Percentiles rank a stretch among this genome's conserved stretches.
Evolutionary conservation across 2,329 filamentous ascomycete genomes (phyloP).

Genomic region (Aureobasidium sp.): DNA sequence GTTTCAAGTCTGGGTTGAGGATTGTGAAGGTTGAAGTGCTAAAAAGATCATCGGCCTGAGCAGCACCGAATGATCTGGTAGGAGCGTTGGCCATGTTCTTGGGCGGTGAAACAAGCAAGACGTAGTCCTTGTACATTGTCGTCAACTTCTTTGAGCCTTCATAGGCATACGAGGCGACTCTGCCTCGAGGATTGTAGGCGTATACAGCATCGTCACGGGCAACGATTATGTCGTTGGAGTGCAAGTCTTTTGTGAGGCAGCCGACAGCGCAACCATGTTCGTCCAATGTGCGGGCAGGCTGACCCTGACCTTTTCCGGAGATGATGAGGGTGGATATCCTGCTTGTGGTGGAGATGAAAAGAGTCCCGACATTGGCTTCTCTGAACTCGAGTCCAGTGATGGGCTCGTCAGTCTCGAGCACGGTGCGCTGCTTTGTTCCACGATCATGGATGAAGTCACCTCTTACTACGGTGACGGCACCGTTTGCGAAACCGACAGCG

Average conservation of each 20-base stretch:
- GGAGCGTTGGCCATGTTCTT: constrained; percentile 53
- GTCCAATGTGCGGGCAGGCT: constrained; percentile 80
- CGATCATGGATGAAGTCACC: constrained; percentile 94
- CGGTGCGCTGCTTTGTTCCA: constrained; percentile 85
- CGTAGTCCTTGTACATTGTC: constrained; percentile 73
- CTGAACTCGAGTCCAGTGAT: constrained; percentile 84
- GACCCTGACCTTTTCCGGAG: constrained; percentile 80
- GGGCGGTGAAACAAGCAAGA: constrained; percentile 77
- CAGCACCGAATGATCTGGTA: constrained; percentile 66
- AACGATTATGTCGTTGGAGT: constrained; percentile 80
- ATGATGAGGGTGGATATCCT: constrained; percentile 82
- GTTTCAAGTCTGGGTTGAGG: constrained; percentile 83
- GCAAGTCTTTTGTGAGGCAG: constrained; percentile 83
- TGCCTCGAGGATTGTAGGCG: constrained; percentile 77
- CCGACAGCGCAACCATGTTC: constrained; percentile 86
- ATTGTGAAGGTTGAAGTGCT: constrained; percentile 83
- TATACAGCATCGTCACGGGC: constrained; percentile 93
- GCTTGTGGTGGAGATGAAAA: constrained; percentile 88
- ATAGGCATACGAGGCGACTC: constrained; percentile 82
- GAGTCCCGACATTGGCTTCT: constrained; percentile 57
- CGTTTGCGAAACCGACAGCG: constrained; percentile 92
- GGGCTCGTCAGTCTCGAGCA: constrained; percentile 94
- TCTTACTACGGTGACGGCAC: constrained; percentile 83
- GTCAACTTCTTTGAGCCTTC: constrained; percentile 84
- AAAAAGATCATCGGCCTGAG: constrained; percentile 69